phyloP scores from a whole-genome alignment of 2,329 filamentous ascomycete genomes.

The Penicillium digitatum region DNA sequence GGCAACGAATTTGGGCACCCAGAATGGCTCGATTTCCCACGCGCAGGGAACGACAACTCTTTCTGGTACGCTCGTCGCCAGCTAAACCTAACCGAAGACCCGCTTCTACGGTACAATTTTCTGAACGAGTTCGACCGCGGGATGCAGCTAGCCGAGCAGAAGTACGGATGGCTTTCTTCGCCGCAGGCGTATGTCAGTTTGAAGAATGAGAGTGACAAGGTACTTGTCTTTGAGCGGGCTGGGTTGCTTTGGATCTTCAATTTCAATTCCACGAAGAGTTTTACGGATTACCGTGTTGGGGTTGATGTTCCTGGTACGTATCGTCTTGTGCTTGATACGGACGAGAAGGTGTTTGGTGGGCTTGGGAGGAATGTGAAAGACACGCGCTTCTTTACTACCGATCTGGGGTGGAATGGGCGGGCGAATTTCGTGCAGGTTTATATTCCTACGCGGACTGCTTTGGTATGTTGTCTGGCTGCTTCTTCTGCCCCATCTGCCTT shows the following conservation, averaged over 20 bases:
- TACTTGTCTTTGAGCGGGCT: slow-evolving; percentile 90
- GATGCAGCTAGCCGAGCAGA: slow-evolving; percentile 84
- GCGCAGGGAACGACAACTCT: slow-evolving; percentile 85
- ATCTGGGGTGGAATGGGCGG: slow-evolving; percentile 82
- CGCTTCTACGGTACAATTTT: slow-evolving; percentile 79
- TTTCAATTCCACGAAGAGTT: slow-evolving; percentile 81
- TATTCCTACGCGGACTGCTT: slow-evolving; percentile 73
- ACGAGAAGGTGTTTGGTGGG: slow-evolving; percentile 73
- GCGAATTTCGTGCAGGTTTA: slow-evolving; percentile 93
- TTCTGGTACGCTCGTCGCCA: slow-evolving; percentile 94
- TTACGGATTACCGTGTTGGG: slow-evolving; percentile 86
- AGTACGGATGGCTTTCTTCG: slow-evolving; percentile 85
- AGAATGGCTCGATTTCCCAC: slow-evolving; percentile 97
- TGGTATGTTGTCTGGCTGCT: slow-evolving; percentile 55
- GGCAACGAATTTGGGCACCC: slow-evolving; percentile 98
- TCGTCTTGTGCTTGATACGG: slow-evolving; percentile 76
- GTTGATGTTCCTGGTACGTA: slow-evolving; percentile 83
- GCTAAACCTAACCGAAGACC: slow-evolving; percentile 85
- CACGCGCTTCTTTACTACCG: slow-evolving; percentile 89
- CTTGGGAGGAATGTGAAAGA: slow-evolving; percentile 69
- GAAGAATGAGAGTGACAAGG: slow-evolving; percentile 91
- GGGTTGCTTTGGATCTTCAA: slow-evolving; percentile 94
- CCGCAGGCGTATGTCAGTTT: slow-evolving; percentile 87
- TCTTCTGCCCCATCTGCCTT: background rate
- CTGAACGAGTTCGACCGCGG: slow-evolving; percentile 89